Percentiles rank a stretch among this genome's conserved stretches.
phyloP scores from a whole-genome alignment of 108 stramenopile genomes.

The Schizochytrium sp. region DNA sequence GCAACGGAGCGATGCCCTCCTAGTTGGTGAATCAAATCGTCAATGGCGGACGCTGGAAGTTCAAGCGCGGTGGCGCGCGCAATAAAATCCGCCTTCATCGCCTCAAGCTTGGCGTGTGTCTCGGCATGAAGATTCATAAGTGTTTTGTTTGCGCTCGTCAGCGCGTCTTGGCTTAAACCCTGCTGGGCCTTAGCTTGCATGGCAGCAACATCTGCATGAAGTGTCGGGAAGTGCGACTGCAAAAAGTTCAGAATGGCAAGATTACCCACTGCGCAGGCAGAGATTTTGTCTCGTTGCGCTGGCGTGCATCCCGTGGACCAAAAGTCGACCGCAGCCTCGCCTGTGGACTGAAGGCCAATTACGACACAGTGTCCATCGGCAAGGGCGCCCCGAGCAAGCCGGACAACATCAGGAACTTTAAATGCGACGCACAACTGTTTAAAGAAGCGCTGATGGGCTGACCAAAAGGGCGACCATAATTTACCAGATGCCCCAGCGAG shows the following conservation, averaged over 20 bases:
- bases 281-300: neutral
- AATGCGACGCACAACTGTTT: conserved; percentile 61
- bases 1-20: conserved; percentile 56
- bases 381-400: conserved; percentile 45
- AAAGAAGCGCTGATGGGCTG: conserved; percentile 69
- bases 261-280: neutral
- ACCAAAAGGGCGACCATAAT: conserved; percentile 59
- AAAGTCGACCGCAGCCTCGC: conserved; percentile 54
- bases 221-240: neutral
- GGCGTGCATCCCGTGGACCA: neutral
- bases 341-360: conserved; percentile 68
- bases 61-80: neutral
- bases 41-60: conserved; percentile 61
- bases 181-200: too few relatives aligned
- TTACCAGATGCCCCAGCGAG: neutral
- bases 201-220: neutral
- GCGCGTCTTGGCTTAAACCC: too few relatives aligned
- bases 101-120: neutral
- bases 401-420: conserved; percentile 57
- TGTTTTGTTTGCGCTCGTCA: too few relatives aligned
- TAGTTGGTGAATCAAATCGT: conserved; percentile 58
- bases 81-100: neutral
- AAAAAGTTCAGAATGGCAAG: neutral
- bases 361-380: conserved; percentile 46
- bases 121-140: neutral